Conservation (phyloP, 2,329 filamentous ascomycete species). For the Paecilomyces niveus region DNA sequence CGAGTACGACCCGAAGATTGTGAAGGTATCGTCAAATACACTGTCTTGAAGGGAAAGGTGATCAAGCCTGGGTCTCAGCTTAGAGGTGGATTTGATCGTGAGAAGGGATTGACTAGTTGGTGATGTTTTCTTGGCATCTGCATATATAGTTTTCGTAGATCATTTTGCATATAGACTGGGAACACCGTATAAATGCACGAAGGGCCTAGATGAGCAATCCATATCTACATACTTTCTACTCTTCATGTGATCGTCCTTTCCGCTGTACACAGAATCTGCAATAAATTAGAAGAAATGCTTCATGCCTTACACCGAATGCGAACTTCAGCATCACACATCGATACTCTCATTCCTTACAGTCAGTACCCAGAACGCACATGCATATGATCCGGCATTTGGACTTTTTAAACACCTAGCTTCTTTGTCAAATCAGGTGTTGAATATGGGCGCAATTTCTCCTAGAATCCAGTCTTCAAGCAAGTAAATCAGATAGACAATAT, state of each 20-base stretch:
- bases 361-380: no score
- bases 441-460: no score
- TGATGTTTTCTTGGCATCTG: constrained; percentile 33
- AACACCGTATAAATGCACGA: background rate
- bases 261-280: no score
- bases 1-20: constrained; percentile 80
- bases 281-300: no score
- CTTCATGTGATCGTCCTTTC: background rate
- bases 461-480: no score
- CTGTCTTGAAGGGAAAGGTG: constrained; percentile 86
- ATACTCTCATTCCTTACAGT: no score
- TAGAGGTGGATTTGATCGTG: constrained; percentile 82
- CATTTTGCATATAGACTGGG: background rate
- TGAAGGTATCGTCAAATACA: constrained; percentile 84
- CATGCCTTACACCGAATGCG: no score
- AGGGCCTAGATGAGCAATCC: background rate
- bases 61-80: constrained; percentile 83
- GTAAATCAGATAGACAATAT: no score
- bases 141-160: background rate
- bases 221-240: background rate
- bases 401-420: no score
- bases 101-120: constrained; percentile 79
- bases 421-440: no score
- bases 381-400: no score
- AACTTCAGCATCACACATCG: no score